A percentile compares a stretch with the other conserved stretches of the same genome.
These are phyloP conservation scores for Rhizophora mangle DNA, from an alignment of 345 rosid species.

Conservation along the genomic window DNA sequence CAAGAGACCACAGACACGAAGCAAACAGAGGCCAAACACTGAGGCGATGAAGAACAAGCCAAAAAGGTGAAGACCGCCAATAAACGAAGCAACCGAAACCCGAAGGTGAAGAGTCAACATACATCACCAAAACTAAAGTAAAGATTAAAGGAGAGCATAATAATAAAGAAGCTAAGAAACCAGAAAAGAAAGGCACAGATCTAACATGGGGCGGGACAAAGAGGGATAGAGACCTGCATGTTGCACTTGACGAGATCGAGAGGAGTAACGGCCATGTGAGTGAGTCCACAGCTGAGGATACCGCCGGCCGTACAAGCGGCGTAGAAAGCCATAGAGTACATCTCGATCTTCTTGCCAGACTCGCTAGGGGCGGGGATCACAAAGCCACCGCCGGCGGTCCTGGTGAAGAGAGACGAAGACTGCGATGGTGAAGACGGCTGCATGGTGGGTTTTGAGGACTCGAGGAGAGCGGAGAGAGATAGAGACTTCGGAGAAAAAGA, in stretches of 20 bases:
- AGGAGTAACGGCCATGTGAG: constrained; percentile 94
- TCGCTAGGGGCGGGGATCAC: constrained; percentile 62
- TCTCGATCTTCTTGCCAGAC: constrained; percentile 66
- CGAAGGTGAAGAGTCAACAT: no score
- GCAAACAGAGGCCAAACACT: not conserved
- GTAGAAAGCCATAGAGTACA: constrained; percentile 84
- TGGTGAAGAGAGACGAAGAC: constrained; percentile 9
- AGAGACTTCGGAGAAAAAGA: constrained; percentile 5
- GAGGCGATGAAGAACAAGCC: not conserved
- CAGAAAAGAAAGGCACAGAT: constrained; percentile 11
- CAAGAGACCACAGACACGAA: not conserved
- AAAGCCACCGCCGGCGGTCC: constrained; percentile 15
- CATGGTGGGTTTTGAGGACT: constrained; percentile 21
- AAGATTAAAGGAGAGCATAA: not conserved
- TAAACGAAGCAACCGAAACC: not conserved
- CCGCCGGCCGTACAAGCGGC: constrained; percentile 92
- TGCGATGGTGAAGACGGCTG: constrained; percentile 26
- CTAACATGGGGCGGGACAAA: not conserved
- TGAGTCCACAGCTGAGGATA: constrained; percentile 87
- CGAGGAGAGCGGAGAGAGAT: constrained; percentile 49
- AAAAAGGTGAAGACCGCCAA: not conserved
- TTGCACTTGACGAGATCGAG: constrained; percentile 99
- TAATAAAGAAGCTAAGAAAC: not conserved
- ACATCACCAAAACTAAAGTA: not conserved
- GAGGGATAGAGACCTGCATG: constrained; percentile 67